Conservation (phyloP, 805 yeast species). For the Brettanomyces sp. region DNA sequence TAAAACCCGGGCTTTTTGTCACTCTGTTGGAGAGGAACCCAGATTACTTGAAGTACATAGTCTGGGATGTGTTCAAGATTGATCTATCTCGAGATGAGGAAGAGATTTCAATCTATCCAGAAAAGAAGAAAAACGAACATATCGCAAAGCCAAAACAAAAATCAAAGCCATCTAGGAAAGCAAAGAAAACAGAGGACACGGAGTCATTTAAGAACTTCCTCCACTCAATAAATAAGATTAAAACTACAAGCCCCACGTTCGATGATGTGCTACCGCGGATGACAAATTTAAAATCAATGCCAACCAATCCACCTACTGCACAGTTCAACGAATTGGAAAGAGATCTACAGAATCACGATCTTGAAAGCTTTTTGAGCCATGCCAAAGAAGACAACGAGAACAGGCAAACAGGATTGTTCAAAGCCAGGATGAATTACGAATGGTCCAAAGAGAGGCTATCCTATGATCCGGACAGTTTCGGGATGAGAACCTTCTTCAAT, state of each 20-base stretch:
- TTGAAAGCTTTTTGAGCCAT: slow-evolving; percentile 34
- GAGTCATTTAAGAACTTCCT: slow-evolving; percentile 16
- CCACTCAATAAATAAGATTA: slow-evolving; percentile 15
- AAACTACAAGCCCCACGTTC: slow-evolving; percentile 2
- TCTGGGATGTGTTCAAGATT: slow-evolving; percentile 2
- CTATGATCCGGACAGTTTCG: slow-evolving; percentile 30
- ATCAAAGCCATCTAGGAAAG: not conserved
- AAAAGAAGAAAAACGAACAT: no score
- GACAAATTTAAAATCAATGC: slow-evolving; percentile 18
- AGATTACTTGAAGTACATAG: slow-evolving; percentile 8
- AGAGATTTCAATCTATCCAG: no score
- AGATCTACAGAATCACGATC: slow-evolving; percentile 8
- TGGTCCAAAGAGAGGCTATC: slow-evolving; percentile 33
- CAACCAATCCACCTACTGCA: slow-evolving; percentile 4
- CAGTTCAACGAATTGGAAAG: not conserved
- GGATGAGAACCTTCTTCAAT: slow-evolving; percentile 35
- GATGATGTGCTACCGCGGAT: slow-evolving; percentile 14
- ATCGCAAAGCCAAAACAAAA: not conserved
- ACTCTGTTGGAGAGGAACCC: slow-evolving; percentile 18
- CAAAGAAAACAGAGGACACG: not conserved
- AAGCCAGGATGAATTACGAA: slow-evolving; percentile 42
- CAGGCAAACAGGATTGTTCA: slow-evolving; percentile 35
- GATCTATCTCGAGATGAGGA: not conserved
- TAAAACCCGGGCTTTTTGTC: slow-evolving; percentile 8
- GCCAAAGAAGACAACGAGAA: slow-evolving; percentile 32